Conservation (phyloP, 345 rosid species). For the Erysimum cheiranthoides region DNA sequence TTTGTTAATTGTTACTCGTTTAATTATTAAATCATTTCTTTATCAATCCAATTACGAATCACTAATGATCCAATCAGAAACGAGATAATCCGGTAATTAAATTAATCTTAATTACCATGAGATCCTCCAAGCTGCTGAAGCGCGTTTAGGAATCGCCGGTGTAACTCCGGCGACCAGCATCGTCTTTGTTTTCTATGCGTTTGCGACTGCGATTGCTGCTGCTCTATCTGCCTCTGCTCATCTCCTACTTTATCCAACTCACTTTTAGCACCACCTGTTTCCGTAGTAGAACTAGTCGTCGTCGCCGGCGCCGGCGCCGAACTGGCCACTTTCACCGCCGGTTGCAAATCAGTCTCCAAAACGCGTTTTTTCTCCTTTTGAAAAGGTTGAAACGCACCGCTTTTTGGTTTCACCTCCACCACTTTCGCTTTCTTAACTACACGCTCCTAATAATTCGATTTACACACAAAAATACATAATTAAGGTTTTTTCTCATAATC, state of each 20-base stretch:
- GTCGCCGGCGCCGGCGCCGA: constrained; percentile 57
- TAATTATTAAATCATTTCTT: neutral
- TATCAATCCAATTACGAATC: neutral
- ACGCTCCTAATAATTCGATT: constrained; percentile 32
- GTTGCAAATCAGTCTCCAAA: constrained; percentile 44
- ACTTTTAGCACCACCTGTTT: constrained; percentile 38
- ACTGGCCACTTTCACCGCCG: constrained; percentile 36
- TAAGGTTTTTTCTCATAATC: neutral
- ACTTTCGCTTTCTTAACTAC: constrained; percentile 57
- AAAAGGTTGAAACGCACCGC: constrained; percentile 89
- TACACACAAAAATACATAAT: neutral
- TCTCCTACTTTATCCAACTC: constrained; percentile 49
- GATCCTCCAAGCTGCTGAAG: constrained; percentile 97
- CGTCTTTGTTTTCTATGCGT: constrained; percentile 77
- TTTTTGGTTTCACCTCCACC: constrained; percentile 69
- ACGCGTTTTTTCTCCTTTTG: constrained; percentile 53
- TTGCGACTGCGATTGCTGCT: neutral
- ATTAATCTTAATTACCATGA: constrained; percentile 53
- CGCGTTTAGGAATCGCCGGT: constrained; percentile 76
- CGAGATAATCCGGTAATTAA: neutral
- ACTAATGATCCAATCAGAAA: constrained; percentile 28
- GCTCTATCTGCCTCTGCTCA: neutral
- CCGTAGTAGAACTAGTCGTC: constrained; percentile 53
- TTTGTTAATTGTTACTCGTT: too few relatives aligned
- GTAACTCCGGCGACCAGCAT: constrained; percentile 97